These are phyloP conservation scores for Closterium sp. DNA, from an alignment of 139 green algal species.

Conservation along the genomic window DNA sequence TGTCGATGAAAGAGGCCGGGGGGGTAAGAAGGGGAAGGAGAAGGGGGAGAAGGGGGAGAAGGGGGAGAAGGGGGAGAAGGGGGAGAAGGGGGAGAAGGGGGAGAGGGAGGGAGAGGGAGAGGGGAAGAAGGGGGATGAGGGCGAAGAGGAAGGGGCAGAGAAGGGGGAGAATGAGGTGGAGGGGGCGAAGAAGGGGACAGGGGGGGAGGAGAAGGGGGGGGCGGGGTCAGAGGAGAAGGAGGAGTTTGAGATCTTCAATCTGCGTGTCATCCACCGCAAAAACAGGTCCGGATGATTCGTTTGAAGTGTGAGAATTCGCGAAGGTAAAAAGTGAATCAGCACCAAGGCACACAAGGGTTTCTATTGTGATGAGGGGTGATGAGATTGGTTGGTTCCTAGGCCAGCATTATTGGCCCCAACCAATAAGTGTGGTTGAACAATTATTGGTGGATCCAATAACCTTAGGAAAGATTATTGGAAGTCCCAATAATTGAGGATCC, in stretches of 20 bases:
- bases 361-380: too few species aligned
- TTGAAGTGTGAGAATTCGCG: too few species aligned
- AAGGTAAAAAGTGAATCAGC: too few species aligned
- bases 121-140: neutral
- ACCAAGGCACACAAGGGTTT: too few species aligned
- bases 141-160: neutral
- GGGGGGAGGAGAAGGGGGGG: constrained; percentile 13
- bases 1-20: neutral
- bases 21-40: neutral
- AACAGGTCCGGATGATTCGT: constrained; percentile 71
- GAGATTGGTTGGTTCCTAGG: too few species aligned
- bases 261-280: constrained; percentile 49
- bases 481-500: too few species aligned
- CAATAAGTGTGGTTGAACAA: too few species aligned
- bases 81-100: neutral
- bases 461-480: too few species aligned
- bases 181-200: neutral
- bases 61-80: neutral
- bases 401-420: too few species aligned
- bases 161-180: neutral
- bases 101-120: neutral
- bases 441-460: too few species aligned
- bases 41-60: neutral
- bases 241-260: constrained; percentile 46
- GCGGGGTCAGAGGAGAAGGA: constrained; percentile 17